These are phyloP conservation scores for Kwoniella mangroviensis DNA, from an alignment of 768 basidiomycete species.

Conservation along the genomic window DNA sequence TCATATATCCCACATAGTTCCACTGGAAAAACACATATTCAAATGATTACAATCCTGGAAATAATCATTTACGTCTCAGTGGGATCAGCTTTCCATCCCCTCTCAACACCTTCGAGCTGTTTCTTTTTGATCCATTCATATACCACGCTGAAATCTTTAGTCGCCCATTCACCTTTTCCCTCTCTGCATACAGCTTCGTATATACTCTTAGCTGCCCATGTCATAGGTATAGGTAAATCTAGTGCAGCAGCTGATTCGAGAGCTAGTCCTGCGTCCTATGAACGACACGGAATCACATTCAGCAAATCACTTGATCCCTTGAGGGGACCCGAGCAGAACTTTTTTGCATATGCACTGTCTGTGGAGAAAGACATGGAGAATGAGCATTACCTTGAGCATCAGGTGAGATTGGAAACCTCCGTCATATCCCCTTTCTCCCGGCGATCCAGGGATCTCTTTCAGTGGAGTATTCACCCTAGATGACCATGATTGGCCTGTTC, in stretches of 20 bases:
- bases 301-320: no score
- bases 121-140: slow-evolving; percentile 49
- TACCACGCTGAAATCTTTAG: slow-evolving; percentile 51
- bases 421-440: slow-evolving; percentile 37
- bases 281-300: no score
- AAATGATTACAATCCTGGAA: no score
- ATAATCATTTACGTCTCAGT: slow-evolving; percentile 13
- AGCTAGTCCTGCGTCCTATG: slow-evolving; percentile 51
- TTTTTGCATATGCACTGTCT: no score
- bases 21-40: no score
- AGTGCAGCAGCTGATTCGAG: slow-evolving; percentile 43
- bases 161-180: slow-evolving; percentile 34
- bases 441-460: slow-evolving; percentile 31
- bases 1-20: no score
- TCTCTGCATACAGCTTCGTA: slow-evolving; percentile 48
- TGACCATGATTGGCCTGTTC: slow-evolving; percentile 51
- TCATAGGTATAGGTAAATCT: slow-evolving; percentile 47
- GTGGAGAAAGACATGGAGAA: neutral
- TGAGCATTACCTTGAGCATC: slow-evolving; percentile 46
- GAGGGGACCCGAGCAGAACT: no score
- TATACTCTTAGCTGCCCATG: slow-evolving; percentile 51
- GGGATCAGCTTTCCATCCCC: slow-evolving; percentile 48
- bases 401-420: slow-evolving; percentile 48
- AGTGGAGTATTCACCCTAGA: slow-evolving; percentile 46
- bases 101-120: slow-evolving; percentile 45